These are phyloP conservation scores for Colletotrichum chrysophilum DNA, from an alignment of 2,329 filamentous ascomycete genomes.

Conservation along the genomic window DNA sequence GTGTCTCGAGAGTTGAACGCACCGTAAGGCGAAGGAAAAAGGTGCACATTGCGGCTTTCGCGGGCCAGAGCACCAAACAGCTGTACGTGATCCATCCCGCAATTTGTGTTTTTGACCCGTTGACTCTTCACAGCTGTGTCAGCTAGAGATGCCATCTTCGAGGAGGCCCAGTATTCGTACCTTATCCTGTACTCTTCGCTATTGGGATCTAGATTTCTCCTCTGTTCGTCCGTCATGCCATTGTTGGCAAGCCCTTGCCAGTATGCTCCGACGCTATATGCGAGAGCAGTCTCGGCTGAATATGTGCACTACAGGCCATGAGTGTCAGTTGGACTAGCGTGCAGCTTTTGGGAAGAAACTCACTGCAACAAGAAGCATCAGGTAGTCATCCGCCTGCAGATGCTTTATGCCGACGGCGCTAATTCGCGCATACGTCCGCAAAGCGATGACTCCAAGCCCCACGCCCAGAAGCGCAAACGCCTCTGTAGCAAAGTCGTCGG, in stretches of 20 bases:
- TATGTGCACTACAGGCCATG: neutral
- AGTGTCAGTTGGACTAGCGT: neutral
- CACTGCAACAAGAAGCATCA: conserved; percentile 30
- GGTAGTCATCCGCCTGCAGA: conserved; percentile 63
- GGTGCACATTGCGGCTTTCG: conserved; percentile 57
- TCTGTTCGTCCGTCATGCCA: conserved; percentile 57
- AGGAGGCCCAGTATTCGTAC: conserved; percentile 20
- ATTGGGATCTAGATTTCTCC: conserved; percentile 45
- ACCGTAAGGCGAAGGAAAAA: conserved; percentile 58
- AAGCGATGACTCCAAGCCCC: conserved; percentile 51
- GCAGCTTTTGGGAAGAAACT: neutral
- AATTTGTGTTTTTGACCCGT: conserved; percentile 58
- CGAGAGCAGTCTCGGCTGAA: conserved; percentile 29
- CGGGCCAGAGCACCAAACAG: conserved; percentile 49
- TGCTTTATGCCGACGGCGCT: conserved; percentile 50
- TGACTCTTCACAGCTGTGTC: conserved; percentile 36
- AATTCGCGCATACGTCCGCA: conserved; percentile 57
- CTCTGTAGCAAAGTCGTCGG: conserved; percentile 32
- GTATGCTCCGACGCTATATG: conserved; percentile 41
- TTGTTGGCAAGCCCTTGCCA: conserved; percentile 59
- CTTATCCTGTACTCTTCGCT: conserved; percentile 49
- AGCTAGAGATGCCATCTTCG: neutral
- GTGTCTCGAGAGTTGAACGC: neutral
- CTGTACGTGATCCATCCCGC: conserved; percentile 57
- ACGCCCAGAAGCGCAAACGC: conserved; percentile 52